A percentile compares a stretch with the other conserved stretches of the same genome.
Evolutionary conservation across 768 basidiomycete species (phyloP).

Genomic region (Amylocystis lapponica): DNA sequence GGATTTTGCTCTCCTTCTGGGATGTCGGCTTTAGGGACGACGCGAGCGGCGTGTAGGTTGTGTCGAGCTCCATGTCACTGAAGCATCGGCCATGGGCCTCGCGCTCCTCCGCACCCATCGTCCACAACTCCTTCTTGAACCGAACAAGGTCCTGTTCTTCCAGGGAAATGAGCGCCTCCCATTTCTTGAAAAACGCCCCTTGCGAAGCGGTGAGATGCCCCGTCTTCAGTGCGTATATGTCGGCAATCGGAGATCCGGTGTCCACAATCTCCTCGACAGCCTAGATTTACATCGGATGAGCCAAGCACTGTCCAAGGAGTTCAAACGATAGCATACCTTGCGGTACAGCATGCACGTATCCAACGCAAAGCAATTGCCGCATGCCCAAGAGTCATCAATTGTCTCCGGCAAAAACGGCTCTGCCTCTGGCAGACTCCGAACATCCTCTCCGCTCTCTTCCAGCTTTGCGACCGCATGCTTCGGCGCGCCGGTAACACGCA

Average conservation of each 20-base stretch:
- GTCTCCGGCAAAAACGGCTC: slow-evolving; percentile 79
- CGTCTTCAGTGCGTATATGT: slow-evolving; percentile 73
- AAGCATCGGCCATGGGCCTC: slow-evolving; percentile 84
- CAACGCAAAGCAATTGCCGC: slow-evolving; percentile 74
- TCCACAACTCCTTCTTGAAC: slow-evolving; percentile 93
- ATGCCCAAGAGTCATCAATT: slow-evolving; percentile 74
- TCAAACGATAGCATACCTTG: slow-evolving; percentile 40
- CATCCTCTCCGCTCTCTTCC: neutral
- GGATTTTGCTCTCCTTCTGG: slow-evolving; percentile 49
- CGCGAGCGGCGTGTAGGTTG: slow-evolving; percentile 26
- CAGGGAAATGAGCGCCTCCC: slow-evolving; percentile 79
- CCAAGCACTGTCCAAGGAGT: neutral
- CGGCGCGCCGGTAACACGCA: slow-evolving; percentile 2
- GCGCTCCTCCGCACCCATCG: slow-evolving; percentile 73
- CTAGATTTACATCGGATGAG: slow-evolving; percentile 29
- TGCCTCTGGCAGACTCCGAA: slow-evolving; percentile 24
- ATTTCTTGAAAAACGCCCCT: slow-evolving; percentile 76
- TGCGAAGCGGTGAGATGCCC: slow-evolving; percentile 69
- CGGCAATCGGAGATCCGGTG: slow-evolving; percentile 46
- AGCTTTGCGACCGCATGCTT: slow-evolving; percentile 2
- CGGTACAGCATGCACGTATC: slow-evolving; percentile 95
- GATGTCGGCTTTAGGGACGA: slow-evolving; percentile 6
- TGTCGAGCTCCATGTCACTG: slow-evolving; percentile 66
- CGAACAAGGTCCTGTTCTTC: slow-evolving; percentile 86
- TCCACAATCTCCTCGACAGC: slow-evolving; percentile 64